Percentiles rank a stretch among this genome's conserved stretches.
Conservation (phyloP, 2,329 filamentous ascomycete species). For the Bipolaris zeicola region DNA sequence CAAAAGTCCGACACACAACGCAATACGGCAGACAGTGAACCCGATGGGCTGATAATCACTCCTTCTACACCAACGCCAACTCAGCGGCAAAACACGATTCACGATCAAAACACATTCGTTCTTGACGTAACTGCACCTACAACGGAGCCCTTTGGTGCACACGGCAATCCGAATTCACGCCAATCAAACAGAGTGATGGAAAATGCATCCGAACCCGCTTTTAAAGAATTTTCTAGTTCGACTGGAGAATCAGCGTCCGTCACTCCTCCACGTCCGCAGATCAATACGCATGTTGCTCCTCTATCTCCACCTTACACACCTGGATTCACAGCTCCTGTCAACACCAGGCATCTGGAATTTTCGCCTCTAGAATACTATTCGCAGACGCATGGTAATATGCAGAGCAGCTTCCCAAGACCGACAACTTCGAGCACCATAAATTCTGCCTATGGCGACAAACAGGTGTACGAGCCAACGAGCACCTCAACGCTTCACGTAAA, state of each 20-base stretch:
- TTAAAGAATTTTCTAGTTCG: too few relatives aligned
- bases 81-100: not conserved
- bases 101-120: not conserved
- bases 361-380: not conserved
- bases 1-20: not conserved
- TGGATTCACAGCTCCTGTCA: not conserved
- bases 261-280: not conserved
- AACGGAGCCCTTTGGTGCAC: not conserved
- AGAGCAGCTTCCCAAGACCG: not conserved
- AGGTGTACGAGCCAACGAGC: not conserved
- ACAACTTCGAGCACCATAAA: not conserved
- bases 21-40: not conserved
- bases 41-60: too few relatives aligned
- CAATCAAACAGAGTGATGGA: not conserved
- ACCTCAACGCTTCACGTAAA: not conserved
- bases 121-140: too few relatives aligned
- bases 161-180: not conserved
- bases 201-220: not conserved
- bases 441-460: not conserved
- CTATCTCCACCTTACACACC: not conserved
- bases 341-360: not conserved
- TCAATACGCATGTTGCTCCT: not conserved
- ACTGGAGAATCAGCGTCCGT: too few relatives aligned
- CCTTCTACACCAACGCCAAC: not conserved
- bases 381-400: not conserved